phyloP scores from a whole-genome alignment of 306 rosid species.

The Bauhinia variegata region DNA sequence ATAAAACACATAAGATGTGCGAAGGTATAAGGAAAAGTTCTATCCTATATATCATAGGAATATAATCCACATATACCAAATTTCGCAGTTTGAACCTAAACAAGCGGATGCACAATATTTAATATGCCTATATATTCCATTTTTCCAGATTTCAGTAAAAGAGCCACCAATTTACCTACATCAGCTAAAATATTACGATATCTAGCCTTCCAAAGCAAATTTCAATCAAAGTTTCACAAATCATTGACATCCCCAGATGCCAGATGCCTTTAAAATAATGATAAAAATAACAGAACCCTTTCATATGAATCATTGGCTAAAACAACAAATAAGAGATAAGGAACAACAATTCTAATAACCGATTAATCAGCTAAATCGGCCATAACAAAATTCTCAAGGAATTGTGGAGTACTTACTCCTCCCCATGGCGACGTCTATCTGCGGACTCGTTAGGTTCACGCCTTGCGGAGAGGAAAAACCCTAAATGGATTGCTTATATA shows the following conservation, averaged over 20 bases:
- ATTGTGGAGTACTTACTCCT: conserved; percentile 47
- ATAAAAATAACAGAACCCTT: background rate
- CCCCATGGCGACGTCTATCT: conserved; percentile 47
- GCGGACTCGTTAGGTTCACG: background rate
- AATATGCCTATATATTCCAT: background rate
- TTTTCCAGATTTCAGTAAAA: background rate
- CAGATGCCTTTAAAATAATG: background rate
- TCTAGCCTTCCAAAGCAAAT: background rate
- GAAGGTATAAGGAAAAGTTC: background rate
- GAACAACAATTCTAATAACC: background rate
- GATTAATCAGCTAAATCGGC: background rate
- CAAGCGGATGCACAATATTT: background rate
- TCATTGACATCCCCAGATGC: background rate
- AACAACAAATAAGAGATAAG: background rate
- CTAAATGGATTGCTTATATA: background rate
- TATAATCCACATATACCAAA: background rate
- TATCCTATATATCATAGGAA: background rate
- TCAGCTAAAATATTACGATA: background rate
- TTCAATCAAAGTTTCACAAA: background rate
- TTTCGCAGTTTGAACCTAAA: background rate
- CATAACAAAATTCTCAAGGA: background rate
- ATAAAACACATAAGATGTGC: background rate
- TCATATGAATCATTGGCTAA: background rate
- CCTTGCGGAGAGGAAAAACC: background rate
- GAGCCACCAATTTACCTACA: background rate